Conservation (phyloP, 2,329 filamentous ascomycete genomes). For the Parafenestella ontariensis region DNA sequence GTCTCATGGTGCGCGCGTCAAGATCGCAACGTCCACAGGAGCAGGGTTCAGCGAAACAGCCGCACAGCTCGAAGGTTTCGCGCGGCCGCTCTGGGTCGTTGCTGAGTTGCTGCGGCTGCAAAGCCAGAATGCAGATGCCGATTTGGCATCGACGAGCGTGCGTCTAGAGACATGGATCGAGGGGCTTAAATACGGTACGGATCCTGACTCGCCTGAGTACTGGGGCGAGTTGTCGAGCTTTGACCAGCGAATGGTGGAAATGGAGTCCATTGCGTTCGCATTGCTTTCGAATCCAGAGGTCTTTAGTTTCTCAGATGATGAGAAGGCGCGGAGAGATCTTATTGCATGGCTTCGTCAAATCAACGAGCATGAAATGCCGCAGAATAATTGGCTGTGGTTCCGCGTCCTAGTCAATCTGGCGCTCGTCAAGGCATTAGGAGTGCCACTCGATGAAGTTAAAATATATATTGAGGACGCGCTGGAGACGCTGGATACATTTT, state of each 20-base stretch:
- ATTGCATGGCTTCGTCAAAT: conserved; percentile 50
- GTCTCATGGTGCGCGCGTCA: conserved; percentile 16
- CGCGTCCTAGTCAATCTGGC: conserved; percentile 57
- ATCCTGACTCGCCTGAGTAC: conserved; percentile 43
- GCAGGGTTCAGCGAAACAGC: conserved; percentile 25
- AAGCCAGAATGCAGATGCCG: background rate
- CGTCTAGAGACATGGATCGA: conserved; percentile 14
- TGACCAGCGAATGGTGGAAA: conserved; percentile 61
- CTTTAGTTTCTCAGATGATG: conserved; percentile 33
- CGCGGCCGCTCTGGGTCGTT: conserved; percentile 23
- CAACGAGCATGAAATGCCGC: conserved; percentile 52
- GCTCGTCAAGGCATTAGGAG: conserved; percentile 46
- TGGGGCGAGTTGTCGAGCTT: conserved; percentile 54
- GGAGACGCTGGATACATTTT: conserved; percentile 51
- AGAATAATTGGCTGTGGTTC: conserved; percentile 61
- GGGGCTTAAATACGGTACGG: conserved; percentile 24
- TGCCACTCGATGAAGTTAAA: conserved; percentile 40
- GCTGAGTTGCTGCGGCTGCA: conserved; percentile 8
- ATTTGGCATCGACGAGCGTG: background rate
- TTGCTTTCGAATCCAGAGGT: conserved; percentile 49
- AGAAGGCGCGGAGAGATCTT: conserved; percentile 41
- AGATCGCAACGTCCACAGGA: conserved; percentile 20
- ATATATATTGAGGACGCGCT: conserved; percentile 49
- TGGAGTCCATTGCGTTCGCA: conserved; percentile 56
- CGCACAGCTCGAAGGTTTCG: conserved; percentile 29